Conservation (phyloP, 805 yeast species). For the Wickerhamiella cacticola region DNA sequence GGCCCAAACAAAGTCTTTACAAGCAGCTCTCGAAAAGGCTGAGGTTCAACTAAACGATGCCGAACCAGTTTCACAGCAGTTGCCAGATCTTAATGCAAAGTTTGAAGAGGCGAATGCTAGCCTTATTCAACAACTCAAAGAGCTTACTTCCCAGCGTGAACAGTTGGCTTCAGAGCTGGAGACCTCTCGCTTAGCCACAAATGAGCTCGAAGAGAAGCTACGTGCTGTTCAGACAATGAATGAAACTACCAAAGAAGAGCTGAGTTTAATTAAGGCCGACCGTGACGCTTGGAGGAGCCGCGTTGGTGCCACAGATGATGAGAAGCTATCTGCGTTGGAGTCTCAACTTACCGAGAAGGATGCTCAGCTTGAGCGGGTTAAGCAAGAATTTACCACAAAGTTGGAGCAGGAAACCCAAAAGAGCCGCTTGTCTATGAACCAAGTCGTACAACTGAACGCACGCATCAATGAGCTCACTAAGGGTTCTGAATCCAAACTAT, state of each 20-base stretch:
- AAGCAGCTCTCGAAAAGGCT: not conserved
- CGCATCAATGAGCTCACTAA: not conserved
- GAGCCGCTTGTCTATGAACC: not conserved
- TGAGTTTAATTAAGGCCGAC: not conserved
- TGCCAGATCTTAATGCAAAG: not conserved
- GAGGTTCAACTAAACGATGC: not conserved
- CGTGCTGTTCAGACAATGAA: not conserved
- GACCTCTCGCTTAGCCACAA: not conserved
- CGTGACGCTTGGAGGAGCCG: constrained; percentile 5
- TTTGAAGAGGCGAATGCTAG: not conserved
- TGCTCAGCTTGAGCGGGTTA: not conserved
- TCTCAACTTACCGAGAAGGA: constrained; percentile 2
- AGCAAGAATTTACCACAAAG: not conserved
- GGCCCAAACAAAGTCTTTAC: not conserved
- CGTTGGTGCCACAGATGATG: not conserved
- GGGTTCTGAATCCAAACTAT: constrained; percentile 11
- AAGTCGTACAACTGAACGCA: not conserved
- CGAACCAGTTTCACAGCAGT: not conserved
- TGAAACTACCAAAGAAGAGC: not conserved
- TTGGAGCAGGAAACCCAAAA: constrained; percentile 1
- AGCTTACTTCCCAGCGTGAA: constrained; percentile 14
- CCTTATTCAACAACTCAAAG: not conserved
- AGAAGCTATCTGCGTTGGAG: not conserved
- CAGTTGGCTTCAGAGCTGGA: constrained; percentile 15
- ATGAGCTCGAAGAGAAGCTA: not conserved